phyloP scores from a whole-genome alignment of 1,284 basidiomycete species.

The Neotropicomus parvogracilis region DNA sequence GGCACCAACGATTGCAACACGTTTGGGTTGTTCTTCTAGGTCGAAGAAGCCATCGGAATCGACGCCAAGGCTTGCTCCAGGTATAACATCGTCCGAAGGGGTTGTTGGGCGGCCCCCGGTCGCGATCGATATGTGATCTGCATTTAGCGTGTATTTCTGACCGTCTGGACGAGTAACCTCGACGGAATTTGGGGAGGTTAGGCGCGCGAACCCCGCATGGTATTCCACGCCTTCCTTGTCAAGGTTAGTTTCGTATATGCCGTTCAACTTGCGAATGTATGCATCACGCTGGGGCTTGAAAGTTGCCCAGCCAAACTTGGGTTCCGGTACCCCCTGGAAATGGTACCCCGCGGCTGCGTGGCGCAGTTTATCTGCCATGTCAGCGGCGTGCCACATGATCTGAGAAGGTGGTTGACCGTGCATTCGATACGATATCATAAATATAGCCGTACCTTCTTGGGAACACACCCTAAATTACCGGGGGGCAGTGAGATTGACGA shows the following conservation, averaged over 20 bases:
- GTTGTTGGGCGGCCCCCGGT: conserved; percentile 84
- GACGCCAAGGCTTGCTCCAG: conserved; percentile 88
- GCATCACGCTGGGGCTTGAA: conserved; percentile 96
- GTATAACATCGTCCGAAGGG: conserved; percentile 79
- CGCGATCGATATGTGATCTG: conserved; percentile 79
- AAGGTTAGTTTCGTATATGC: conserved; percentile 89
- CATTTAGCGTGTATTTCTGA: conserved; percentile 62
- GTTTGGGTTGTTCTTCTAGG: conserved; percentile 84
- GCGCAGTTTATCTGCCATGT: conserved; percentile 80
- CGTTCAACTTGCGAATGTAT: conserved; percentile 89
- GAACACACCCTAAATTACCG: conserved; percentile 67
- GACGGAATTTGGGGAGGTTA: conserved; percentile 64
- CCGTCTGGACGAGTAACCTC: conserved; percentile 67
- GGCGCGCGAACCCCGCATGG: conserved; percentile 76
- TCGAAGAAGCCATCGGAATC: conserved; percentile 97
- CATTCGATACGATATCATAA: conserved; percentile 11
- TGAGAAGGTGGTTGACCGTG: conserved; percentile 34
- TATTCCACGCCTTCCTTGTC: conserved; percentile 88
- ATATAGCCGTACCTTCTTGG: conserved; percentile 65
- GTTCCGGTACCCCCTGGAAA: conserved; percentile 54
- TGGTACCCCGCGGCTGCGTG: conserved; percentile 80
- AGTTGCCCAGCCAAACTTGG: conserved; percentile 83
- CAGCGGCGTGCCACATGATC: conserved; percentile 99
- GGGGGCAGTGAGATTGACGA: conserved; percentile 4
- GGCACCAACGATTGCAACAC: conserved; percentile 92